Conservation (phyloP, 495 filamentous ascomycete genomes). For the Aspergillus sclerotiicarbonarius region DNA sequence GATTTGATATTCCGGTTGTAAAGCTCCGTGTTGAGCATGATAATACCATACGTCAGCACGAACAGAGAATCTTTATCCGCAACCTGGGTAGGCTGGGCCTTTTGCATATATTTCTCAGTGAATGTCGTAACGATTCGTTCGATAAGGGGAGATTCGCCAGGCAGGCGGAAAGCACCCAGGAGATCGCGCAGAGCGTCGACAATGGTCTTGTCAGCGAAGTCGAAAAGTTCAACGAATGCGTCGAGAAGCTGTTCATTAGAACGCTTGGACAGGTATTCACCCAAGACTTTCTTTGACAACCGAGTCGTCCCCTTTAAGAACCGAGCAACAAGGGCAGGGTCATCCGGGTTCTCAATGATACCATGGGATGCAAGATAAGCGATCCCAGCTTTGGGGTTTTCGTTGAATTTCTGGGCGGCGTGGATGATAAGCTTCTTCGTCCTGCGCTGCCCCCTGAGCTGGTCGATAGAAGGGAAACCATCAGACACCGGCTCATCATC, state of each 20-base stretch:
- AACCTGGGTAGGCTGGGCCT: conserved; percentile 68
- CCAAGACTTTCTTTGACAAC: conserved; percentile 85
- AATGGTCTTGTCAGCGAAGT: conserved; percentile 81
- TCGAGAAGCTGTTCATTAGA: conserved; percentile 76
- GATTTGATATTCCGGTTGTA: conserved; percentile 90
- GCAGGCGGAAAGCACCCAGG: conserved; percentile 88
- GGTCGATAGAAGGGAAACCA: conserved; percentile 63
- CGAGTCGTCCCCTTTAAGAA: conserved; percentile 85
- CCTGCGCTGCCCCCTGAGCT: conserved; percentile 64
- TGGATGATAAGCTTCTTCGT: conserved; percentile 86
- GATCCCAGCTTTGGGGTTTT: conserved; percentile 86
- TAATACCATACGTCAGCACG: conserved; percentile 90
- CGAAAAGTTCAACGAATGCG: conserved; percentile 79
- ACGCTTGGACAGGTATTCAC: conserved; percentile 89
- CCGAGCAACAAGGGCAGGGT: conserved; percentile 69
- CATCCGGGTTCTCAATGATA: conserved; percentile 71
- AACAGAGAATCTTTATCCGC: conserved; percentile 87
- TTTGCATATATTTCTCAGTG: conserved; percentile 79
- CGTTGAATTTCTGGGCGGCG: conserved; percentile 91
- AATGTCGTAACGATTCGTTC: conserved; percentile 89
- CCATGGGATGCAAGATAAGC: conserved; percentile 80
- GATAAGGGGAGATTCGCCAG: conserved; percentile 89
- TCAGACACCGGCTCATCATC: conserved; percentile 64
- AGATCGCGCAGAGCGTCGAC: conserved; percentile 88
- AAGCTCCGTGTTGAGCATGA: conserved; percentile 92